phyloP scores from a whole-genome alignment of 2,329 filamentous ascomycete species.

The Exophiala aquamarina region DNA sequence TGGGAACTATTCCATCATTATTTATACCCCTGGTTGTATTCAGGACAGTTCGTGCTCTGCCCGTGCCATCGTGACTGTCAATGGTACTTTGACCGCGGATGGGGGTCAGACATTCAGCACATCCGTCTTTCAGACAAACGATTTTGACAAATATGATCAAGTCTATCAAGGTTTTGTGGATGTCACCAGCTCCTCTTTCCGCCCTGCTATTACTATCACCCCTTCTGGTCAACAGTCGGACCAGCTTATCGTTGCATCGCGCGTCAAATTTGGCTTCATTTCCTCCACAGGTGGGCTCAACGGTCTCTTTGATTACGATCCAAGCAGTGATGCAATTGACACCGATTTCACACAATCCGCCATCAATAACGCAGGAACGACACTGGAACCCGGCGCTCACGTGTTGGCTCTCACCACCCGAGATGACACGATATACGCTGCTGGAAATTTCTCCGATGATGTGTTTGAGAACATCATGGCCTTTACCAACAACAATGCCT shows the following conservation, averaged over 20 bases:
- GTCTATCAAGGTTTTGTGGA: slow-evolving; percentile 87
- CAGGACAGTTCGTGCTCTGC: slow-evolving; percentile 74
- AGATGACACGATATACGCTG: slow-evolving; percentile 69
- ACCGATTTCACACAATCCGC: slow-evolving; percentile 69
- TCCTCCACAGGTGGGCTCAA: slow-evolving; percentile 76
- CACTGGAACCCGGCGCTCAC: slow-evolving; percentile 65
- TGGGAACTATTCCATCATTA: slow-evolving; percentile 85
- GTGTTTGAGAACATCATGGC: slow-evolving; percentile 74
- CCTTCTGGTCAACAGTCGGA: slow-evolving; percentile 63
- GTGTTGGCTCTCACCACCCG: slow-evolving; percentile 68
- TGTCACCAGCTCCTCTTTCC: slow-evolving; percentile 69
- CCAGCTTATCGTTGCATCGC: slow-evolving; percentile 83
- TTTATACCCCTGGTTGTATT: slow-evolving; percentile 90
- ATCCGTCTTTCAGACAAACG: slow-evolving; percentile 83
- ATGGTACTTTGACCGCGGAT: slow-evolving; percentile 63
- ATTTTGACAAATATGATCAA: slow-evolving; percentile 94
- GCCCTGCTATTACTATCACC: slow-evolving; percentile 74
- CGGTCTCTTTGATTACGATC: slow-evolving; percentile 86
- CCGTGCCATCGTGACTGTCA: slow-evolving; percentile 80
- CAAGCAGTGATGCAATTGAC: slow-evolving; percentile 55
- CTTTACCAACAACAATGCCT: slow-evolving; percentile 63
- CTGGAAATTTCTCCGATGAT: slow-evolving; percentile 76
- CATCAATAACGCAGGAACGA: slow-evolving; percentile 73
- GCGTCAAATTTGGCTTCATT: slow-evolving; percentile 68
- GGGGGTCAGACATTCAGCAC: slow-evolving; percentile 53